Evolutionary conservation across 768 basidiomycete species (phyloP).

Genomic region (Suillus spraguei): DNA sequence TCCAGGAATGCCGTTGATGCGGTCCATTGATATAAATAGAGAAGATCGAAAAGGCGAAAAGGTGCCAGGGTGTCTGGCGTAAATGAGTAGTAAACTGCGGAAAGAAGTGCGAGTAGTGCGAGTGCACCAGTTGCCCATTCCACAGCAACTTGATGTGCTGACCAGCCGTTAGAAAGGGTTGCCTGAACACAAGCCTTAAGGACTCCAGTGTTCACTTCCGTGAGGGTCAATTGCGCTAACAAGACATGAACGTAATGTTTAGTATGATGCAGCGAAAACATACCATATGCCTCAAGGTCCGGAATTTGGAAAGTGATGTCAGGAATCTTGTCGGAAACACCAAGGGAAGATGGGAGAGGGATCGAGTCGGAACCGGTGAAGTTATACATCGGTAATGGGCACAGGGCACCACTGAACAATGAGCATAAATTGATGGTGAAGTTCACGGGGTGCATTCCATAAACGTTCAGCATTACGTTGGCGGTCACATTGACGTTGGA

Average conservation of each 20-base stretch:
- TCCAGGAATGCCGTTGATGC: constrained; percentile 77
- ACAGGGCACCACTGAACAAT: constrained; percentile 77
- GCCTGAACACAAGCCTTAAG: constrained; percentile 90
- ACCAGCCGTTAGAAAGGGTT: constrained; percentile 90
- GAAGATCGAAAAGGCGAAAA: constrained; percentile 77
- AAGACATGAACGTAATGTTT: constrained; percentile 18
- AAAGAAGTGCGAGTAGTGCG: constrained; percentile 58
- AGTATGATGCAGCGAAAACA: not conserved
- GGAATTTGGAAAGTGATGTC: constrained; percentile 84
- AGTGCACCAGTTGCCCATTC: constrained; percentile 77
- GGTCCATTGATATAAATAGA: constrained; percentile 85
- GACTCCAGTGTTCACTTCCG: constrained; percentile 65
- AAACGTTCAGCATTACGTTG: constrained; percentile 83
- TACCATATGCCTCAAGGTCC: constrained; percentile 73
- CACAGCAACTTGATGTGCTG: constrained; percentile 72
- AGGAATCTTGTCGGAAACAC: constrained; percentile 63
- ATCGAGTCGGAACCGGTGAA: constrained; percentile 83
- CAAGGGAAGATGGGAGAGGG: constrained; percentile 59
- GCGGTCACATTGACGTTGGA: constrained; percentile 80
- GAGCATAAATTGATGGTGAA: constrained; percentile 85
- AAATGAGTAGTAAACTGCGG: constrained; percentile 57
- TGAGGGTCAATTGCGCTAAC: constrained; percentile 77
- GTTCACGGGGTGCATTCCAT: constrained; percentile 83
- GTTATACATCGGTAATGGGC: constrained; percentile 81
- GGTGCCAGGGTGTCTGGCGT: constrained; percentile 62